Evolutionary conservation across 225 moss, liverwort and hornwort species (phyloP).

Genomic region (Pleurozium schreberi): DNA sequence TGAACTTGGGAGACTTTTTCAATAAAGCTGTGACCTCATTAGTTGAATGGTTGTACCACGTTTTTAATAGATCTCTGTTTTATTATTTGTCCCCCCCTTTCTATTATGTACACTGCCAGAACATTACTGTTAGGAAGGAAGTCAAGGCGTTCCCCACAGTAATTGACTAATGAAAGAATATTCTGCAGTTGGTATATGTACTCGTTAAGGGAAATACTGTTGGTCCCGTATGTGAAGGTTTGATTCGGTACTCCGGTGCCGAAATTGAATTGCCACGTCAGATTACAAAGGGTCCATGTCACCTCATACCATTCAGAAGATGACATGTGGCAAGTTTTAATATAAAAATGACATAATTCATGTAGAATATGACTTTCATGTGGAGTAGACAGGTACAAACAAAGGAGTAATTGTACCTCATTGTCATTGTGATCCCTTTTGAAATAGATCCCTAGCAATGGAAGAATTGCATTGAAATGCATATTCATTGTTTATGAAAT

Average conservation of each 20-base stretch:
- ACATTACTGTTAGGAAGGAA: not conserved
- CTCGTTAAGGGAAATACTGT: too few species aligned
- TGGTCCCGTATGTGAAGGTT: too few species aligned
- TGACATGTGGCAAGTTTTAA: too few species aligned
- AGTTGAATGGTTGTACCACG: not conserved
- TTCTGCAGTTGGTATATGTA: not conserved
- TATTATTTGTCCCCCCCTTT: too few species aligned
- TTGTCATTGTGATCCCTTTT: not conserved
- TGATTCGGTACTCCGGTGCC: too few species aligned
- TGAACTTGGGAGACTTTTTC: not conserved
- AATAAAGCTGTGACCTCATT: not conserved
- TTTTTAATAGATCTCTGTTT: not conserved
- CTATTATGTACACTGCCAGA: not conserved
- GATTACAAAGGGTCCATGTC: too few species aligned
- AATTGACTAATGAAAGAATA: not conserved
- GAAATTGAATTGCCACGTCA: too few species aligned
- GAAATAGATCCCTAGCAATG: not conserved
- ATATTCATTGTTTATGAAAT: not conserved
- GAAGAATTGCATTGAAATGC: not conserved
- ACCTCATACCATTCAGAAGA: too few species aligned
- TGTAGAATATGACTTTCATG: too few species aligned
- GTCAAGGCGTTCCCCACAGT: not conserved
- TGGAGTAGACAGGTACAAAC: too few species aligned
- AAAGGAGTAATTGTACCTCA: not conserved
- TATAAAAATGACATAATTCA: too few species aligned